A percentile compares a stretch with the other conserved stretches of the same genome.
Conservation (phyloP, 345 rosid species). For the Corymbia maculata region DNA sequence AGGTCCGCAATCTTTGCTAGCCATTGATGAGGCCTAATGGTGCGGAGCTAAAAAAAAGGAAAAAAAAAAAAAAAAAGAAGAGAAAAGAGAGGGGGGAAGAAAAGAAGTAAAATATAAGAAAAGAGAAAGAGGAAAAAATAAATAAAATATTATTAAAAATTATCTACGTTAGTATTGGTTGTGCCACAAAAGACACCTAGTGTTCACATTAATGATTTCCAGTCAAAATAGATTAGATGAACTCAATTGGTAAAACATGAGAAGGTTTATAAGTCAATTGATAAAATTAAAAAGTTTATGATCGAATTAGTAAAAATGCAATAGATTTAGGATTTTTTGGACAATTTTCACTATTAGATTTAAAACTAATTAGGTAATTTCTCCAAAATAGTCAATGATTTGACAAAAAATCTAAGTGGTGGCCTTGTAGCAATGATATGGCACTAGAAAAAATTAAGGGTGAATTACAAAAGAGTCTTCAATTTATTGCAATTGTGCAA, state of each 20-base stretch:
- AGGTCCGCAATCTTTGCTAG: background rate
- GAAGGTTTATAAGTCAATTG: background rate
- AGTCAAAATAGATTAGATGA: background rate
- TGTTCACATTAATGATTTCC: too few relatives aligned
- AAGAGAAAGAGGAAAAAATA: too few relatives aligned
- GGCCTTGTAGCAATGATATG: background rate
- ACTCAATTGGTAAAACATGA: too few relatives aligned
- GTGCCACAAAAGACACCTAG: background rate
- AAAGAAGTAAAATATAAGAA: too few relatives aligned
- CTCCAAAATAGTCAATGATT: background rate
- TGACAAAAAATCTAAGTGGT: background rate
- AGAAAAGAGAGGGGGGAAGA: too few relatives aligned
- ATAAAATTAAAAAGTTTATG: too few relatives aligned
- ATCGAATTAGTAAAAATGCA: too few relatives aligned
- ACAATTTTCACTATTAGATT: background rate
- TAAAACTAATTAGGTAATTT: too few relatives aligned
- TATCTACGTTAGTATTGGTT: accelerated
- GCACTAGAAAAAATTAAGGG: background rate
- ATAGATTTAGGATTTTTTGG: background rate
- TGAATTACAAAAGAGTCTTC: too few relatives aligned
- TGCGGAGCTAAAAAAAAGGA: background rate
- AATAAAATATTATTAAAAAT: too few relatives aligned
- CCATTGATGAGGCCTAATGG: background rate
- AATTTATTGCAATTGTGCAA: too few relatives aligned
- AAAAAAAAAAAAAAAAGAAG: too few relatives aligned